phyloP scores from a whole-genome alignment of 116 monocot species.

The Iris pallida region DNA sequence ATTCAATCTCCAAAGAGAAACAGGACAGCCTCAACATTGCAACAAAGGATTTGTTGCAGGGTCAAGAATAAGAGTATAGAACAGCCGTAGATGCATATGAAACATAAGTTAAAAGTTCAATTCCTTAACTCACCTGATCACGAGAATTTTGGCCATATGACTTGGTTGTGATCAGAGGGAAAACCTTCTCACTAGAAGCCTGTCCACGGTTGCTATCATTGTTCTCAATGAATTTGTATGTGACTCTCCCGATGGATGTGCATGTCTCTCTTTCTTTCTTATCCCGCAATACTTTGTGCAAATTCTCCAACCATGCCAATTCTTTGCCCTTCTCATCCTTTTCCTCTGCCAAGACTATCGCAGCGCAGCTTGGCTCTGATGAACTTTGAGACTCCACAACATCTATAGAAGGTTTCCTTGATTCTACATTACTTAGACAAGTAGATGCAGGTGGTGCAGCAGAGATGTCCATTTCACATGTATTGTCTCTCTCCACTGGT shows the following conservation, averaged over 20 bases:
- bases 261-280: slow-evolving; percentile 4
- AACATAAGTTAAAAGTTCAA: not conserved
- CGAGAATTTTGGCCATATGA: not conserved
- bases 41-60: not conserved
- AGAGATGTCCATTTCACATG: slow-evolving; percentile 8
- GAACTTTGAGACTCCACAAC: slow-evolving; percentile 21
- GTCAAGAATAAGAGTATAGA: not conserved
- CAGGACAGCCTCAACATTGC: not conserved
- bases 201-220: slow-evolving; percentile 3
- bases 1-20: no score
- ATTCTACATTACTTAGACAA: slow-evolving; percentile 2
- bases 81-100: not conserved
- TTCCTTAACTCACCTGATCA: slow-evolving; percentile 15
- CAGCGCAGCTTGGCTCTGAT: slow-evolving; percentile 10
- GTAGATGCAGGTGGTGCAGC: slow-evolving; percentile 10
- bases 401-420: slow-evolving; percentile 5
- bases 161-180: not conserved
- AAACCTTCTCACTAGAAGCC: slow-evolving; percentile 13
- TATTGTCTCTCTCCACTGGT: not conserved
- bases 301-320: slow-evolving; percentile 30
- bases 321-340: slow-evolving; percentile 18
- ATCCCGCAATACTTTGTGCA: slow-evolving; percentile 25
- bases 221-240: not conserved
- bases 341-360: slow-evolving; percentile 9
- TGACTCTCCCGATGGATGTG: not conserved